Percentiles rank a stretch among this genome's conserved stretches.
phyloP scores from a whole-genome alignment of 441 rosid genomes.

The Sinapis alba region DNA sequence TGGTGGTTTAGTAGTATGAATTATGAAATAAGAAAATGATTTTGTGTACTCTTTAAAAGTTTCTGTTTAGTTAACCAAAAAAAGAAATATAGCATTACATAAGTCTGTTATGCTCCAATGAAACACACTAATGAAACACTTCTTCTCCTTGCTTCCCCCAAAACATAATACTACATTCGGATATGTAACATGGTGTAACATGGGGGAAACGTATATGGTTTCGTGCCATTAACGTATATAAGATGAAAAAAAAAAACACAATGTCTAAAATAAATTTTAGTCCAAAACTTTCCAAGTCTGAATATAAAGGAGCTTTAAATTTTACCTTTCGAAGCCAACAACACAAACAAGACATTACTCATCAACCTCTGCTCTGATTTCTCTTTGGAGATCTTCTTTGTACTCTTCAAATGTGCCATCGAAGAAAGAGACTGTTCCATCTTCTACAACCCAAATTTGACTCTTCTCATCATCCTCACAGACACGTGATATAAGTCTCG shows the following conservation, averaged over 20 bases:
- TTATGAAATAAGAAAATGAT: too few species aligned
- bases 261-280: not conserved
- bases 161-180: conserved; percentile 27
- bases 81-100: too few species aligned
- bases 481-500: conserved; percentile 84
- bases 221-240: conserved; percentile 2
- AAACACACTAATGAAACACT: conserved; percentile 17
- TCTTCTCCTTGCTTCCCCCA: conserved; percentile 4
- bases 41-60: too few species aligned
- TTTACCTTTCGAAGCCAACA: conserved; percentile 28
- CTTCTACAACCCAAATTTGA: conserved; percentile 83
- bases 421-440: conserved; percentile 66
- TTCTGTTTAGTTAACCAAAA: too few species aligned
- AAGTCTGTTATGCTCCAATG: conserved; percentile 6
- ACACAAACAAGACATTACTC: conserved; percentile 46
- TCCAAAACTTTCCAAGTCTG: conserved; percentile 28
- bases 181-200: conserved; percentile 23
- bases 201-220: conserved; percentile 1
- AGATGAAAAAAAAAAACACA: conserved; percentile 17
- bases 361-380: conserved; percentile 86
- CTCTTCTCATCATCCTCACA: conserved; percentile 86
- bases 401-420: conserved; percentile 79
- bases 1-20: too few species aligned
- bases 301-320: conserved; percentile 1
- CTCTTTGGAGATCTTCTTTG: conserved; percentile 80